Conservation (phyloP, 306 rosid genomes). For the Psophocarpus tetragonolobus region DNA sequence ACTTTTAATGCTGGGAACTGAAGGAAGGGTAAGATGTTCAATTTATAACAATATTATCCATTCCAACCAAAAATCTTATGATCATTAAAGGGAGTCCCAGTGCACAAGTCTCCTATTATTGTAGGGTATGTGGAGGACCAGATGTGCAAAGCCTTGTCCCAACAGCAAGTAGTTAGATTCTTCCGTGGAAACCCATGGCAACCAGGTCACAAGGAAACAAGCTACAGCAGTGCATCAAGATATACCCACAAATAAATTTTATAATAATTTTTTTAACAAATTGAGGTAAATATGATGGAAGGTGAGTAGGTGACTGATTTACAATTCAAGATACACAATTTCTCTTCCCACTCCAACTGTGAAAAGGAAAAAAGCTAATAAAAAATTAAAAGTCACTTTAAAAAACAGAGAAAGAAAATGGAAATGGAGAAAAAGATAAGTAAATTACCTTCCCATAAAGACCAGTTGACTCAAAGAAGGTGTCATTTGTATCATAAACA, state of each 20-base stretch:
- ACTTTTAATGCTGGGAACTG: no score
- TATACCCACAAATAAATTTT: not conserved
- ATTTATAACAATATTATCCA: not conserved
- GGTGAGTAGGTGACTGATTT: not conserved
- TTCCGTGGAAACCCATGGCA: not conserved
- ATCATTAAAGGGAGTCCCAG: not conserved
- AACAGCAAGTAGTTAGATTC: not conserved
- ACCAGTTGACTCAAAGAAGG: slow-evolving; percentile 88
- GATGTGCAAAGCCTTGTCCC: not conserved
- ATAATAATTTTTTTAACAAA: not conserved
- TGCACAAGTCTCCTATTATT: not conserved
- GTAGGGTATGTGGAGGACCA: not conserved
- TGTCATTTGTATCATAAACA: slow-evolving; percentile 72
- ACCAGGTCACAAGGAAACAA: not conserved
- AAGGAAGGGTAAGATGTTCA: not conserved
- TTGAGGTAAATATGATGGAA: not conserved
- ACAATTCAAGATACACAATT: not conserved
- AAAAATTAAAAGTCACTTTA: not conserved
- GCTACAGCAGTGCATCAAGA: not conserved
- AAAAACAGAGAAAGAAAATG: not conserved
- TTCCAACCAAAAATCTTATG: not conserved
- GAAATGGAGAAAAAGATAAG: not conserved
- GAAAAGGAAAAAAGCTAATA: not conserved
- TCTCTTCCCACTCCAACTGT: not conserved
- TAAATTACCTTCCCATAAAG: slow-evolving; percentile 59